Base-by-base conservation (phyloP, 106 monocot species). In the Narthecium ossifragum region DNA sequence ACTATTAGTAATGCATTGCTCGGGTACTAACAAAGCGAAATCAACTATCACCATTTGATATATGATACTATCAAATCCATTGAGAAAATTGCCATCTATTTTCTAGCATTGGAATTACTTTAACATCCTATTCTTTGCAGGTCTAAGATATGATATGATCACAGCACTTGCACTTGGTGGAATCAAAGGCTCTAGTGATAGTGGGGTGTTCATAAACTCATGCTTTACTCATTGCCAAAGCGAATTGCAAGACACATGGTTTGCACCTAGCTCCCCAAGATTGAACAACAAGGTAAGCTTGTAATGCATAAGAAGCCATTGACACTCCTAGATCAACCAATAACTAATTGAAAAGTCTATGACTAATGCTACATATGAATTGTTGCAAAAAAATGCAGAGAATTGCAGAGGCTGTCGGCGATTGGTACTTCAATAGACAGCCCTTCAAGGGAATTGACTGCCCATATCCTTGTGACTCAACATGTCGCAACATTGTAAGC, bases 171-270 rank as follows among this genome's bases (percentile, higher is more conserved):
- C n/a, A n/a, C n/a, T n/a, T n/a, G n/a, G n/a, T n/a, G n/a, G n/a
- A n/a, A n/a, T n/a, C n/a, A n/a, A n/a, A n/a, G 14, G 0, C 15
- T 71, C 65, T 36, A 64, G 9, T 17, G 59, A 37, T 8, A 80
- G 70, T 34, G 94, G 94, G 10, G 61, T 84, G 70, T 87, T 73
- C 56, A 86, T 96, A 64, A 81, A 90, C 60, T 90, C 94, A 9
- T 90, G 94, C 32, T 96, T 90, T 43, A 70, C 78, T 32, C 96
- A 96, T 73, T 90, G 96, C 30, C 96, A 96, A 65, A 87, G 96
- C 63, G 94, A 96, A 51, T 37, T 68, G 17, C 96, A 86, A 64
- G 81, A 80, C 2, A 63, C 83, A 31, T 96, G 96, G 96, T 84
- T 76, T 31, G 51, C 75, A 2, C 55, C 80, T 5, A 26, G 78